Percentiles rank a stretch among this genome's conserved stretches.
These are phyloP conservation scores for Vickermania spadyakhi DNA, from an alignment of 208 protist species.

Conservation along the genomic window DNA sequence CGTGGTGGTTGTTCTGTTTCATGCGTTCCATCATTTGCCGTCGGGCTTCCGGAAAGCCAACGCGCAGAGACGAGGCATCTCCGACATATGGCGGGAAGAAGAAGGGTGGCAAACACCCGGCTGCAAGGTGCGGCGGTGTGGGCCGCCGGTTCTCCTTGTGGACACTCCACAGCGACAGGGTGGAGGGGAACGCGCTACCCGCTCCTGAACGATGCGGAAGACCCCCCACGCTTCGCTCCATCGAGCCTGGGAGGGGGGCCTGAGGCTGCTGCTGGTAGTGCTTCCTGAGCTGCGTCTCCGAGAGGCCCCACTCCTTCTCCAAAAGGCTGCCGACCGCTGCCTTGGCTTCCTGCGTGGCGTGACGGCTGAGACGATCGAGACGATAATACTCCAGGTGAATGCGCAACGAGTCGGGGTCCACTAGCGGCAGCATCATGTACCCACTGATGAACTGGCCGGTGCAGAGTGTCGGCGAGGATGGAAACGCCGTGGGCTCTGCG, in stretches of 20 bases:
- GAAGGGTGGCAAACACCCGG: not conserved
- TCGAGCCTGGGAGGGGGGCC: not conserved
- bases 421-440: slow-evolving; percentile 26
- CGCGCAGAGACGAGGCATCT: not conserved
- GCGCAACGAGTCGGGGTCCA: slow-evolving; percentile 36
- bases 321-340: slow-evolving; percentile 5
- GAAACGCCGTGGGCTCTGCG: slow-evolving; percentile 16
- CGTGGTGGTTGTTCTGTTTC: not conserved
- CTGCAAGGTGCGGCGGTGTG: no score
- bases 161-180: not conserved
- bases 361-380: slow-evolving; percentile 27
- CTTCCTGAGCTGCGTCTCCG: slow-evolving; percentile 37
- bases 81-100: not conserved
- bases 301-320: slow-evolving; percentile 52
- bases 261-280: slow-evolving; percentile 10
- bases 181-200: not conserved
- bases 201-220: not conserved
- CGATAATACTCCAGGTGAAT: slow-evolving; percentile 44
- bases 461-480: not conserved
- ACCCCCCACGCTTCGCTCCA: not conserved
- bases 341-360: not conserved
- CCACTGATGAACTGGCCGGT: not conserved
- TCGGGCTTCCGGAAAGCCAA: not conserved
- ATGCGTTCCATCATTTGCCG: not conserved
- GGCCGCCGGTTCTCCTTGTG: not conserved